Base-by-base conservation (phyloP, 169 alveolate species). In the Plasmodium reichenowi region DNA sequence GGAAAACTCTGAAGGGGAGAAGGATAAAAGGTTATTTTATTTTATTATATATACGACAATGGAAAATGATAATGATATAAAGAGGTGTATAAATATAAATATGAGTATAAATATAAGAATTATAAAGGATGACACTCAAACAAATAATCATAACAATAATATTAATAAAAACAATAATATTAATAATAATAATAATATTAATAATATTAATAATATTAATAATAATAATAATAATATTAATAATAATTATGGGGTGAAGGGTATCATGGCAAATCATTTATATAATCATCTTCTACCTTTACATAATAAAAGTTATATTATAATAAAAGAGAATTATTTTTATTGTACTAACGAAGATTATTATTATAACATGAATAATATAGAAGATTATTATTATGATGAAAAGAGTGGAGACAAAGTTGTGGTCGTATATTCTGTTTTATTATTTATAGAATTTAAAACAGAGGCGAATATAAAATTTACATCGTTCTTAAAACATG, bases 331-430 rank as follows among this genome's bases (percentile, higher is more conserved):
- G 4, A 78, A 78, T 47, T 78, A 78, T 66, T 50, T 32, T 22
- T 78, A 78, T 59, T 32, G 58, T n/a, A n/a, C 78, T 13, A 64
- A 70, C 48, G 89, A 54, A 10, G 75, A 78, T 22, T 78, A 52
- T 59, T 26, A 64, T 47, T 32, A 64, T 48, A 15, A 52, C 22
- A 13, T 50, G 45, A 43, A 52, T 9, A 58, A 43, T 8, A 15
- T 9, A 45, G 59, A 78, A n/a, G 59, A 78, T 6, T 22, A 13
- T 2, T 48, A 66, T 78, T 24, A 45, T 5, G 63, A 78, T 43
- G 6, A 45, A n/a, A 66, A 50, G 1, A 17, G 24, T 9, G 48
- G 38, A 2, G 50, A 78, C 12, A 56, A 63, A 78, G 3, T 10
- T 12, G 17, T 50, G 45, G 15, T 64, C 1, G 17, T 78, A 8